Evolutionary conservation across 805 yeast species (phyloP), one percentile per base, ranked within the genome.

Genomic region (Maudiozyma bulderi): DNA sequence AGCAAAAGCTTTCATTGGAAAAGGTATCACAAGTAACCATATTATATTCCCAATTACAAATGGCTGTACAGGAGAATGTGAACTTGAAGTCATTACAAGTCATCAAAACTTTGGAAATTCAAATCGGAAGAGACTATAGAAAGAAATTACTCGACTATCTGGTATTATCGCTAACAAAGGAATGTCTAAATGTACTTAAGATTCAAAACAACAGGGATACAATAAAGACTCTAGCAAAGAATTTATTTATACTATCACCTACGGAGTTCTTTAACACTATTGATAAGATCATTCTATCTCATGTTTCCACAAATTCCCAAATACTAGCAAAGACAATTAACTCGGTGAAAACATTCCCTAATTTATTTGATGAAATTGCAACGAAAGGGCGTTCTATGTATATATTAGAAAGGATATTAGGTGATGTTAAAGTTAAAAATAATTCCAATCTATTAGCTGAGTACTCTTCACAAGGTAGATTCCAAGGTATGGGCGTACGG

Each of bases 61-160:
- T 54, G 31, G 58, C 52, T 29, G 44, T 63, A 28, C 47, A 53
- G n/a, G 54, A 61, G 37, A 63, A 64, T 50, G 50, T 57, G 1
- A 61, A 61, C 47, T 45, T 64, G 40, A 54, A 52, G 38, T 54
- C 67, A 11, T 47, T 64, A 45, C 55, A 55, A 46, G 44, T 63
- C 14, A 55, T 64, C 6, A 63, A 63, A 43, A 47, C 52, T 39
- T 49, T 60, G 28, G 62, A 61, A 10, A 47, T 43, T 8, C 57
- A 52, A 10, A 44, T 56, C 5, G 49, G 58, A 6, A 35, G 47
- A 8, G 58, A 57, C 11, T 56, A 56, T 28, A 57, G 56, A 29
- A 62, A 54, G 43, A 53, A 57, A 39, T 44, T 62, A n/a, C 40
- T 59, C 8, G 52, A 42, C 37, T 54, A 46, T 31, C 43, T 61